Conservation (phyloP, 495 filamentous ascomycete genomes). For the Penicillium cinerascens region DNA sequence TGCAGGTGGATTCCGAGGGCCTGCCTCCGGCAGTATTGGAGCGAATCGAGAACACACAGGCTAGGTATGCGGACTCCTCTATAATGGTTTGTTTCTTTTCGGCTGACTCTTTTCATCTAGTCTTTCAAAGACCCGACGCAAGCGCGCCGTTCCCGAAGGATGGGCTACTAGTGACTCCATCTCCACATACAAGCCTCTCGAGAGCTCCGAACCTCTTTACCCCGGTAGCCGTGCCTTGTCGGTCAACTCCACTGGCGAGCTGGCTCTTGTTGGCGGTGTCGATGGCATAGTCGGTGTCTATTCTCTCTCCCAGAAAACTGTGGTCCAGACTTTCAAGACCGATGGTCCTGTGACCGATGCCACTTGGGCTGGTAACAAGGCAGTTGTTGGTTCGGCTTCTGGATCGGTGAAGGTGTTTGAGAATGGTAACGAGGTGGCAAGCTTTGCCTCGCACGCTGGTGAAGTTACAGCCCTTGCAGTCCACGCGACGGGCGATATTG, state of each 20-base stretch:
- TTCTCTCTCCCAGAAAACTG: conserved; percentile 65
- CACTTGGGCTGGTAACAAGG: conserved; percentile 69
- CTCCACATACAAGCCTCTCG: conserved; percentile 57
- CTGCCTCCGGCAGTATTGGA: conserved; percentile 69
- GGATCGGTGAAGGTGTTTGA: conserved; percentile 80
- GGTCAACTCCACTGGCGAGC: conserved; percentile 59
- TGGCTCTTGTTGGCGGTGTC: conserved; percentile 74
- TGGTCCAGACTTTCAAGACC: conserved; percentile 63
- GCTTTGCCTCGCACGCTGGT: conserved; percentile 76
- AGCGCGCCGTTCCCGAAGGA: conserved; percentile 76
- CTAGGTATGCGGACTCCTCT: conserved; percentile 54
- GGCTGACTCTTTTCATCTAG: conserved; percentile 43
- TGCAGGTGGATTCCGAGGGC: conserved; percentile 79
- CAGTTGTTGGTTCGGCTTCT: conserved; percentile 68
- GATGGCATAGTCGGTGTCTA: conserved; percentile 78
- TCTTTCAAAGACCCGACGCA: conserved; percentile 78
- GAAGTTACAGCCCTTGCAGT: conserved; percentile 70
- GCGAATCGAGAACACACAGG: conserved; percentile 73
- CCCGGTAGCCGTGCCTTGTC: conserved; percentile 63
- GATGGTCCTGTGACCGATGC: conserved; percentile 72
- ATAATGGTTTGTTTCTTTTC: neutral
- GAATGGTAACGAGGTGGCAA: conserved; percentile 57
- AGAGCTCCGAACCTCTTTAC: conserved; percentile 60
- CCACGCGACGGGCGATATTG: conserved; percentile 79
- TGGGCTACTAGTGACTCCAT: conserved; percentile 80